Evolutionary conservation across 208 protist species (phyloP).

Genomic region (Kentomonas sorsogonicus): DNA sequence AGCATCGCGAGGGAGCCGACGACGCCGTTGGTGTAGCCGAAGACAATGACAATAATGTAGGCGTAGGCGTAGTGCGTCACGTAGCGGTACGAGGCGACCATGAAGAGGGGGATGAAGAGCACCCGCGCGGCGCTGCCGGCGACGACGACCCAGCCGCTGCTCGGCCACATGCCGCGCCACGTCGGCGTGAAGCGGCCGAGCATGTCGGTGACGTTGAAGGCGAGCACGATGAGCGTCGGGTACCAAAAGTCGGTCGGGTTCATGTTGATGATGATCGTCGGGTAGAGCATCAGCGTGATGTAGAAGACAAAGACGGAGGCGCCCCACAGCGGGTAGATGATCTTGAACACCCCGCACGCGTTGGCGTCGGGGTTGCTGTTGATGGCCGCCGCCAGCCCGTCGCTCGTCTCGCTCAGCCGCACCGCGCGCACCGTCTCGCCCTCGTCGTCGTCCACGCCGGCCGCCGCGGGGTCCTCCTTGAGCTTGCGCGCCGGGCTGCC

Average conservation of each 20-base stretch:
- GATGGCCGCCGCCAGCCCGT: too few relatives aligned
- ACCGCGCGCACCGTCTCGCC: slow-evolving; percentile 1
- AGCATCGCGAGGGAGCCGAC: slow-evolving; percentile 40
- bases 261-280: slow-evolving; percentile 33
- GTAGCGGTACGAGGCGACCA: slow-evolving; percentile 51
- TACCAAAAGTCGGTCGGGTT: slow-evolving; percentile 49
- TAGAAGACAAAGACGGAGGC: slow-evolving; percentile 41
- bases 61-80: slow-evolving; percentile 37
- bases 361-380: slow-evolving; percentile 13
- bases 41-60: slow-evolving; percentile 48
- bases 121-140: slow-evolving; percentile 26
- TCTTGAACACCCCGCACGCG: slow-evolving; percentile 19
- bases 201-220: slow-evolving; percentile 54
- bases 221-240: slow-evolving; percentile 38
- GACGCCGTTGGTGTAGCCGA: slow-evolving; percentile 56
- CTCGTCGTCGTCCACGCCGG: background rate
- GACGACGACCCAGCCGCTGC: slow-evolving; percentile 31
- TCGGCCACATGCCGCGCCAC: slow-evolving; percentile 32
- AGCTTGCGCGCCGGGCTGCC: background rate
- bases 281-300: slow-evolving; percentile 59
- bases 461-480: slow-evolving; percentile 7
- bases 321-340: slow-evolving; percentile 37
- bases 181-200: slow-evolving; percentile 40
- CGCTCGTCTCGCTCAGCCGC: too few relatives aligned
- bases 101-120: slow-evolving; percentile 49